phyloP scores from a whole-genome alignment of 2,329 filamentous ascomycete genomes.

The Trichoderma breve region DNA sequence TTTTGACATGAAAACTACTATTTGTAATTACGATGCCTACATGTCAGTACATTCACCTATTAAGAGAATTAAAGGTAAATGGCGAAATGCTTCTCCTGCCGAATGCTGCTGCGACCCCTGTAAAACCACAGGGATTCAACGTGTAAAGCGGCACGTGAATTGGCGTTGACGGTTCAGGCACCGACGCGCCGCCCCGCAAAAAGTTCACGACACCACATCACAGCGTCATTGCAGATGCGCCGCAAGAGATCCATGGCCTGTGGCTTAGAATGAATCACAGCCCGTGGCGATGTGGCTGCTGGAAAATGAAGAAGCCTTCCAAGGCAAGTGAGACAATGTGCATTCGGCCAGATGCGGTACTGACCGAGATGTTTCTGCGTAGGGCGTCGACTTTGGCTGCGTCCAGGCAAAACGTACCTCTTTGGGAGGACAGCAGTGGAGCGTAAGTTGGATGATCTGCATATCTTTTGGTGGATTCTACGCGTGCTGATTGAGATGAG shows the following conservation, averaged over 20 bases:
- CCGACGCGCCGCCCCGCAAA: conserved; percentile 21
- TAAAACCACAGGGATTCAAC: background rate
- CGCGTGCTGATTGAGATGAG: background rate
- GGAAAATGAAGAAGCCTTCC: conserved; percentile 56
- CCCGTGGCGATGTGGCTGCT: conserved; percentile 60
- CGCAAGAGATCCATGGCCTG: background rate
- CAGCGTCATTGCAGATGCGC: conserved; percentile 17
- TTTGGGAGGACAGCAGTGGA: conserved; percentile 76
- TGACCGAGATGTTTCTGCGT: conserved; percentile 11
- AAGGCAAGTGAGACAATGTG: conserved; percentile 33
- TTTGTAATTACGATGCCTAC: background rate
- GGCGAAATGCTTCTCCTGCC: background rate
- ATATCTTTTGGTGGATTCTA: background rate
- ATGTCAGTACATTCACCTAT: background rate
- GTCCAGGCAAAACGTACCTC: conserved; percentile 79
- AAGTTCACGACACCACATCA: conserved; percentile 11
- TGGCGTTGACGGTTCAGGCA: conserved; percentile 21
- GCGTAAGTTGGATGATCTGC: conserved; percentile 41
- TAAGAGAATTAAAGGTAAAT: background rate
- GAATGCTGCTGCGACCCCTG: background rate
- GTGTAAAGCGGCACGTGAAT: conserved; percentile 27
- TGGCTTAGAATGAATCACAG: conserved; percentile 6
- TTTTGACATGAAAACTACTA: background rate
- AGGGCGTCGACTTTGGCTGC: conserved; percentile 69
- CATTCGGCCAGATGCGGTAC: background rate